These are phyloP conservation scores for Ciborinia camelliae DNA, from an alignment of 2,329 filamentous ascomycete species.

Conservation along the genomic window DNA sequence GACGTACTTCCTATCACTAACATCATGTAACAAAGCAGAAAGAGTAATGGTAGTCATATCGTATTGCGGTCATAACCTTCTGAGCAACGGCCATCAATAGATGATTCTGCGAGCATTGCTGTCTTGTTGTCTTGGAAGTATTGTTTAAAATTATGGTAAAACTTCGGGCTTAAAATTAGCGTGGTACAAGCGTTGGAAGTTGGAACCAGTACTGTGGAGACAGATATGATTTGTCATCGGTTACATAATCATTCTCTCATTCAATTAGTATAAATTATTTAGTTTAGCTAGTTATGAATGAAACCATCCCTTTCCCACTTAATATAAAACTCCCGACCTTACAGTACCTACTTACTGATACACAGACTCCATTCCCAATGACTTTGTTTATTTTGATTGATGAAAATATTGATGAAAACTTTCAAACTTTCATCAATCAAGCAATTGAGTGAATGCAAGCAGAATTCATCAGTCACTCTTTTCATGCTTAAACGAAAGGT, in stretches of 20 bases:
- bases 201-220: too few relatives aligned
- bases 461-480: background rate
- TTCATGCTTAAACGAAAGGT: background rate
- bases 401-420: too few relatives aligned
- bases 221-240: too few relatives aligned
- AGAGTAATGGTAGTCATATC: conserved; percentile 61
- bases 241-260: too few relatives aligned
- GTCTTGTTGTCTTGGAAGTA: background rate
- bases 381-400: background rate
- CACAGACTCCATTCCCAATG: too few relatives aligned
- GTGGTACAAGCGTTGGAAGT: too few relatives aligned
- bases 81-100: background rate
- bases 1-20: conserved; percentile 78
- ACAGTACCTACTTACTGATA: too few relatives aligned
- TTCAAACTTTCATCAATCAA: background rate
- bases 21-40: conserved; percentile 75
- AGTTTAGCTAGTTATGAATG: too few relatives aligned
- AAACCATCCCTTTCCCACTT: too few relatives aligned
- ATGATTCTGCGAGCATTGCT: background rate
- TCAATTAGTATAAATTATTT: too few relatives aligned
- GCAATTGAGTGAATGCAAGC: background rate
- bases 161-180: background rate
- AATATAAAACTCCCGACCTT: too few relatives aligned
- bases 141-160: background rate
- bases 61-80: conserved; percentile 37